phyloP scores from a whole-genome alignment of 164 flowering plant genomes.

The Vitis vinifera region DNA sequence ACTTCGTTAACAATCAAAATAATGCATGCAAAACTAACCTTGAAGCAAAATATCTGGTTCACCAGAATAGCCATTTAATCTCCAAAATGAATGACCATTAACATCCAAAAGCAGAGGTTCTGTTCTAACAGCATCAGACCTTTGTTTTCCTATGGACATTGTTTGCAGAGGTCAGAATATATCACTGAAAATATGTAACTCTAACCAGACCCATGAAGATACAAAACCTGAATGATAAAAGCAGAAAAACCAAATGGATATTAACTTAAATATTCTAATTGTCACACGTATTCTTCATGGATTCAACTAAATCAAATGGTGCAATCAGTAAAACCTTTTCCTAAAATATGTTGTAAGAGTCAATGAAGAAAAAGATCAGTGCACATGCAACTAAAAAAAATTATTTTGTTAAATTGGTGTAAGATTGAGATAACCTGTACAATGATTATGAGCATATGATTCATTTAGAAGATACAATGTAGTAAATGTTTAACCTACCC shows the following conservation, averaged over 20 bases:
- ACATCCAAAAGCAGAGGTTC: conserved; percentile 51
- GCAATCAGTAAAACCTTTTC: too few species aligned
- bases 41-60: conserved; percentile 54
- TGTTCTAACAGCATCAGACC: conserved; percentile 64
- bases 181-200: not conserved
- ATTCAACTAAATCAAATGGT: not conserved
- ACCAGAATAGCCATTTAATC: conserved; percentile 39
- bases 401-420: too few species aligned
- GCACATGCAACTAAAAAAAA: too few species aligned
- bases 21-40: conserved; percentile 39
- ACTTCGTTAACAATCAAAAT: not conserved
- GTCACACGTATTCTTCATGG: too few species aligned
- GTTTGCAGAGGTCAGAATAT: conserved; percentile 3
- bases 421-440: too few species aligned
- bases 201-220: not conserved
- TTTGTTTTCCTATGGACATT: conserved; percentile 30
- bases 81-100: conserved; percentile 69
- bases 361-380: too few species aligned
- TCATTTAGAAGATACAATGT: too few species aligned
- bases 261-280: too few species aligned
- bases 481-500: too few species aligned
- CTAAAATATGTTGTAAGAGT: too few species aligned
- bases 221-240: not conserved
- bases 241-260: not conserved
- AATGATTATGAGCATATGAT: too few species aligned